Percentiles rank a stretch among this genome's conserved stretches.
These are phyloP conservation scores for Mycena epipterygia DNA, from an alignment of 768 basidiomycete genomes.

Conservation along the genomic window DNA sequence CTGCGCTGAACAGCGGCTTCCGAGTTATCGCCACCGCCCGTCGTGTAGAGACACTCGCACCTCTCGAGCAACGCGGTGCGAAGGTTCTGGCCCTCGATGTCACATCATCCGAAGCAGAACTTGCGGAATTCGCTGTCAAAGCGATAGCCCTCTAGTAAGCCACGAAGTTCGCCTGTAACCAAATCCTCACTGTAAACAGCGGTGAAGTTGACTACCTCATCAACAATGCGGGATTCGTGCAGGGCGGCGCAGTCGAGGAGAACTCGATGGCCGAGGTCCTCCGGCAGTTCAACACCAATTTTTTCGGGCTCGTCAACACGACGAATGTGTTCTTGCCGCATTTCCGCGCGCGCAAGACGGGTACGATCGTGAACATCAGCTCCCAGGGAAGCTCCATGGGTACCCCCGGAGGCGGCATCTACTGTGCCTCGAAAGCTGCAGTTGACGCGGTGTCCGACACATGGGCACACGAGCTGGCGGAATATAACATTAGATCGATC, in stretches of 20 bases:
- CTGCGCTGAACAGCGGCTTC: slow-evolving; percentile 10
- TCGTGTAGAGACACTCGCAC: not conserved
- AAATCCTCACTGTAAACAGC: not conserved
- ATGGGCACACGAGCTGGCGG: slow-evolving; percentile 26
- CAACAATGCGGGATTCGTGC: slow-evolving; percentile 17
- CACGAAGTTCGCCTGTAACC: not conserved
- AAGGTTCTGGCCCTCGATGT: slow-evolving; percentile 3
- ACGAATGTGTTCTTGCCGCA: slow-evolving; percentile 15
- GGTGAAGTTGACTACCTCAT: slow-evolving; percentile 18
- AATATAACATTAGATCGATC: slow-evolving; percentile 23
- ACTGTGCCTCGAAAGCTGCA: slow-evolving; percentile 16
- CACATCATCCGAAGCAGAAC: slow-evolving; percentile 15
- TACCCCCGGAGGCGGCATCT: slow-evolving; percentile 10
- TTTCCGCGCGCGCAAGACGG: slow-evolving; percentile 15
- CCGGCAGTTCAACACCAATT: slow-evolving; percentile 18
- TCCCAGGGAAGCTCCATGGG: slow-evolving; percentile 11
- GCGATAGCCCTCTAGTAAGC: slow-evolving; percentile 19
- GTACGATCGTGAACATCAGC: slow-evolving; percentile 24
- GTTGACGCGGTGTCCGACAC: slow-evolving; percentile 9
- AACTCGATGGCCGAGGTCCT: not conserved
- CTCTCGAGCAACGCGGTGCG: slow-evolving; percentile 6
- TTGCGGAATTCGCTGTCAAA: slow-evolving; percentile 5
- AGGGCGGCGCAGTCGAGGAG: slow-evolving; percentile 13
- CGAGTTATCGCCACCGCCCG: slow-evolving; percentile 21
- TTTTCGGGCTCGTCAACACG: slow-evolving; percentile 12